phyloP scores from a whole-genome alignment of 2,329 filamentous ascomycete genomes.

The Ascochyta pisi region DNA sequence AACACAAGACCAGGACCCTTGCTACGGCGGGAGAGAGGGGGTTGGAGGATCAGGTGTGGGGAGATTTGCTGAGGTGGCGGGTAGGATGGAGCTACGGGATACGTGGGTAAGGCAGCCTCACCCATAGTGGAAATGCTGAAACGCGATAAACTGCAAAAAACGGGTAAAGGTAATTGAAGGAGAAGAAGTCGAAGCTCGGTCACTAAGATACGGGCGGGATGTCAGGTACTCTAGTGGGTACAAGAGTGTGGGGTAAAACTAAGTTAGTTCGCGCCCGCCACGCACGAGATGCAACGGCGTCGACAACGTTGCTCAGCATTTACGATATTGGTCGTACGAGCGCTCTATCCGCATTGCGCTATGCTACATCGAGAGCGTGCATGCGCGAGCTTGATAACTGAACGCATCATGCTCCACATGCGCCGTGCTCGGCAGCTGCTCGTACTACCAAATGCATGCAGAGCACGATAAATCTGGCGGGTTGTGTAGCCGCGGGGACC shows the following conservation, averaged over 20 bases:
- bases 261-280: slow-evolving; percentile 3
- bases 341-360: neutral
- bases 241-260: slow-evolving; percentile 19
- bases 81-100: slow-evolving; percentile 23
- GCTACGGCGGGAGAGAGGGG: slow-evolving; percentile 58
- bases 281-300: slow-evolving; percentile 14
- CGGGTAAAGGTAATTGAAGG: too few species aligned
- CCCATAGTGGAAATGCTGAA: slow-evolving; percentile 2
- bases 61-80: slow-evolving; percentile 32
- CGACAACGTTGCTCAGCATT: slow-evolving; percentile 9
- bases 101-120: slow-evolving; percentile 22
- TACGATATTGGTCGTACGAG: slow-evolving; percentile 9
- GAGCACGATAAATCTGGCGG: slow-evolving; percentile 1
- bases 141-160: too few species aligned
- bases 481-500: slow-evolving; percentile 6
- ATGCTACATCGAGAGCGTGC: neutral
- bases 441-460: slow-evolving; percentile 10
- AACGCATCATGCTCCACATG: slow-evolving; percentile 7
- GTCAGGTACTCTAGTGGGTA: slow-evolving; percentile 10
- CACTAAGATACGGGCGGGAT: slow-evolving; percentile 2
- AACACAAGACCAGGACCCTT: slow-evolving; percentile 58
- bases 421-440: slow-evolving; percentile 10
- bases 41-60: slow-evolving; percentile 47
- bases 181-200: neutral
- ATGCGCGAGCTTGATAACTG: slow-evolving; percentile 6